Conservation (phyloP, 345 rosid genomes). For the Linum tenue region DNA sequence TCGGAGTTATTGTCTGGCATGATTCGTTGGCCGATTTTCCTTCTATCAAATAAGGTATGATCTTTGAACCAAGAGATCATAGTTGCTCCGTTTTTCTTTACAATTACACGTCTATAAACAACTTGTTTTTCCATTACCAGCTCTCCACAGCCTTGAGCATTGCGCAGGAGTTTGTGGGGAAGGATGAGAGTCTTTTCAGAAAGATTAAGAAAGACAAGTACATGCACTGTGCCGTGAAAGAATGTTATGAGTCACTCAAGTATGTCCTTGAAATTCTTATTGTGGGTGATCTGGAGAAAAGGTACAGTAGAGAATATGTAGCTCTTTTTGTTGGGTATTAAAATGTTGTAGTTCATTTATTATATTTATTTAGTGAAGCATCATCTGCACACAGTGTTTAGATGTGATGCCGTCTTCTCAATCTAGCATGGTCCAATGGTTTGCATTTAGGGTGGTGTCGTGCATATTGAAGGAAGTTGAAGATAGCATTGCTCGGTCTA, state of each 20-base stretch:
- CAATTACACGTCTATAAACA: conserved; percentile 22
- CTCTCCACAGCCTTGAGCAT: conserved; percentile 77
- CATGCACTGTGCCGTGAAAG: conserved; percentile 78
- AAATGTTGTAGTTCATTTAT: neutral
- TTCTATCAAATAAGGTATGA: conserved; percentile 77
- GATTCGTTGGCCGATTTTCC: conserved; percentile 89
- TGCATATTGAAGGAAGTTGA: conserved; percentile 57
- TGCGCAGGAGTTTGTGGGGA: conserved; percentile 63
- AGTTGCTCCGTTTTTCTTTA: conserved; percentile 4
- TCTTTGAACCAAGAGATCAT: neutral
- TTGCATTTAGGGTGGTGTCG: conserved; percentile 46
- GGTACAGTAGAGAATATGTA: conserved; percentile 25
- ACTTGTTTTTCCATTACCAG: conserved; percentile 37
- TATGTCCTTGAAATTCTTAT: conserved; percentile 75
- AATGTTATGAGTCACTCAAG: conserved; percentile 80
- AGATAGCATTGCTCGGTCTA: conserved; percentile 53
- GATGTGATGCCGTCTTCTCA: conserved; percentile 3
- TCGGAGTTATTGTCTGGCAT: conserved; percentile 52
- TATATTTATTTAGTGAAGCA: conserved; percentile 5
- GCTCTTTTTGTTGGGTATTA: neutral
- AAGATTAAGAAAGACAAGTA: conserved; percentile 73
- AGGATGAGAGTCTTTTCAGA: conserved; percentile 52
- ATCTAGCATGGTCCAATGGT: conserved; percentile 12
- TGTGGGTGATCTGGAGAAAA: conserved; percentile 69
- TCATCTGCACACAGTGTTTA: conserved; percentile 1